Base-by-base conservation (phyloP, 2,329 filamentous ascomycete species). In the Seiridium cupressi region DNA sequence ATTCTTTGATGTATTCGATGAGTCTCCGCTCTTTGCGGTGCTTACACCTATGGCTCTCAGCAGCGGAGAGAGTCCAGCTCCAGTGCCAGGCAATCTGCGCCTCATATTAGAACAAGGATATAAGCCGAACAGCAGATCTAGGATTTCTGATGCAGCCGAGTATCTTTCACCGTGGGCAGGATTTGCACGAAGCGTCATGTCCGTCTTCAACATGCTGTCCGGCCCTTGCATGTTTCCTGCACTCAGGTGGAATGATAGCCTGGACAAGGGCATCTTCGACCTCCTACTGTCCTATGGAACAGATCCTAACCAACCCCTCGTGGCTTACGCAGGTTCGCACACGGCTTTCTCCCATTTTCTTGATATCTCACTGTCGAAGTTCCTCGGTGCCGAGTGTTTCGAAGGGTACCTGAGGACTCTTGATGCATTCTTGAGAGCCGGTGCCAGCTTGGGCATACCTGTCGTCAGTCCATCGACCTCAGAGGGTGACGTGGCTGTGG, bases 181-280 rank as follows among this genome's bases (percentile, higher is more conserved):
- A 4, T 54, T 54, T 31, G 51, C 51, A 10, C 31, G 51, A 13
- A 26, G 31, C 3, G 34, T 38, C 31, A 54, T 54, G 51, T 54
- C 51, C n/a, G 51, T 54, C 34, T 54, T 54, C 34, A 54, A 54
- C 32, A 54, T 54, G 51, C 32, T 54, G 10, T 36, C 51, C 9
- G 32, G 11, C 6, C 26, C 51, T 11, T 54, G 51, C 2, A 42
- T 11, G 1, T 54, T 54, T 13, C 51, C 51, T 6, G 51, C 51
- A 4, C 11, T 36, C 11, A 10, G 51, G 10, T 54, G 11, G 10
- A 54, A 54, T 13, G 51, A 54, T n/a, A 35, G 10, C 11, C 51
- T 54, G 11, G 34, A 38, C 51, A 42, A 42, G 31, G 32, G 34
- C 32, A 18, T 54, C 0, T 54, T 54, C 34, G 32, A 35, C 9